Evolutionary conservation across 2,329 filamentous ascomycete genomes (phyloP), one percentile per base, ranked within the genome.

Genomic region (Neurospora sp.): DNA sequence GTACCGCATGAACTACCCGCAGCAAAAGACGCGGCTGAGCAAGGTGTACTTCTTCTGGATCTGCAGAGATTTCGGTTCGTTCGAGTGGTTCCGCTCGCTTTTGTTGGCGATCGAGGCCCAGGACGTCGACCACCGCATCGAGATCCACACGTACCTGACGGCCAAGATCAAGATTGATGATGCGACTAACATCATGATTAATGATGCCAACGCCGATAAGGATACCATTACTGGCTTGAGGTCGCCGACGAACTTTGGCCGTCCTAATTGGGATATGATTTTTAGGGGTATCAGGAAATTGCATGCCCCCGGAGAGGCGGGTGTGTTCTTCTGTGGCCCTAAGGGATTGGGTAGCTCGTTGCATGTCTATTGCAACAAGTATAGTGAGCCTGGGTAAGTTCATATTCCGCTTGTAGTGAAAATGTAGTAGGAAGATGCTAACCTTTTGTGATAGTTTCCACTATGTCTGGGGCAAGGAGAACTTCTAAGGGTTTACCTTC

Each of bases 31-130:
- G 2, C 86, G 91, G 4, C 85, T 96, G 62, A 86, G 89, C 77
- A 96, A 96, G 80, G 92, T 96, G 33, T 96, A 96, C 83, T 96
- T 96, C 83, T 93, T 96, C 86, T 96, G 92, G 92, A 89, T 96
- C 72, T 95, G 92, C 84, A 87, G 92, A 80, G 92, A 96, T 80
- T 95, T 95, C 77, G 92, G 90, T 40, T 93, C 91, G 0, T 94
- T 96, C 76, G 92, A 96, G 83, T 96, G 92, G 92, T 96, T 96
- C 85, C 87, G 92, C 67, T 94, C 91, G 36, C 83, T 96, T 71
- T 86, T 96, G 17, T 85, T 93, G 73, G 92, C 92, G 69, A 95
- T 96, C 75, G 92, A 96, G 81, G 91, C 91, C 0, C 92, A 96
- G 81, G 92, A 96, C 81, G 85, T 92, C 72, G 90, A 92, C 76